Evolutionary conservation across 345 rosid species (phyloP), one percentile per base, ranked within the genome.

Genomic region (Acer campestre): DNA sequence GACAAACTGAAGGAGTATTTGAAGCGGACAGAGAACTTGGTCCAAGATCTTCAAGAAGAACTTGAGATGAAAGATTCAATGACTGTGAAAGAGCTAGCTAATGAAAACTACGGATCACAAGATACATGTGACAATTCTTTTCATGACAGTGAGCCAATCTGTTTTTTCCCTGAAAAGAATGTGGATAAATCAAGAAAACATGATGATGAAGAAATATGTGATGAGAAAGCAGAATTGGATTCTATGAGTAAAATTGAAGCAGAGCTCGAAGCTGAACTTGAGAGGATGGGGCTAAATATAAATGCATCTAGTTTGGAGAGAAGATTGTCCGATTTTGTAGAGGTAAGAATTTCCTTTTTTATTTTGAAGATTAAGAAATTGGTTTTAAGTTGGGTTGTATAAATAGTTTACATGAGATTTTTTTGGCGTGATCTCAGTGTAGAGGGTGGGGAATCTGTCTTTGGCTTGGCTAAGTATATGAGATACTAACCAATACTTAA

Each of bases 261-360:
- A 23, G 99, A 93, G 86, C 94, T 95, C 82, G 96, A 92, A 90
- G 98, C 98, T 81, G 99, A 93, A 86, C 96, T 93, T 29, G 91
- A 90, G 85, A 92, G 90, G 87, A 85, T 95, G 92, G 98, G 94
- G 22, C 87, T 92, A 51, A 86, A 88, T 82, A 85, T 93, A 77
- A 83, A 82, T 69, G 56, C 80, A 18, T 77, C 93, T 70, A 84
- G 80, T 77, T 49, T 75, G 67, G 93, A 82, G 75, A 77, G 81
- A 73, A 79, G 77, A 80, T 79, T 84, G 66, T 82, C 87, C n/a
- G 87, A 87, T 80, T 75, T 74, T 78, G 74, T 84, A 14, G 94
- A 89, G 90, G 98, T 89, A 82, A 83, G 84, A 51, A 10, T 23
- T 1, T 74, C 16, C 35, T 18, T 49, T 22, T 58, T 18, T 75